Evolutionary conservation across 2,329 filamentous ascomycete genomes (phyloP), one percentile per base, ranked within the genome.

Genomic region (Epichloe sp.): DNA sequence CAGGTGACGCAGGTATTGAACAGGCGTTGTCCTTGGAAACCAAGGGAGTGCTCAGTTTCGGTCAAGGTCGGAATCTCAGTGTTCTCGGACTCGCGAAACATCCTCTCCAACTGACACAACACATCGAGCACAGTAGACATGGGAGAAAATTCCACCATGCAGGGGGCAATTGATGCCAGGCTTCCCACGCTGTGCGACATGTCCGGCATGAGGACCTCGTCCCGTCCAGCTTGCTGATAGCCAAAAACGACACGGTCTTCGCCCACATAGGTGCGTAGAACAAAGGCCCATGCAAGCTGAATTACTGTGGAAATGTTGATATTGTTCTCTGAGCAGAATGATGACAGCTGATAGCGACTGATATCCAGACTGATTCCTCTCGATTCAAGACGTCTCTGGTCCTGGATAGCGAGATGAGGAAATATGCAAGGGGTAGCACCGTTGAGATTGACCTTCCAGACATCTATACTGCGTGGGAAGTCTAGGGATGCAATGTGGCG

Each of bases 281-380:
- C 68, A 19, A 83, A 65, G 0, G 71, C 76, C 79, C 79, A 83
- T 0, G 79, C 78, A n/a, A 79, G 70, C 23, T 76, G 73, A 4
- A 83, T 66, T 3, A 81, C 65, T 0, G 75, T 71, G 0, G 75
- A 70, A 0, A 74, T 62, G 0, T 71, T 71, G 3, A 78, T 65
- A 8, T 65, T 7, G 54, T 66, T 44, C 67, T 66, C 47, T 0
- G 57, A 50, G 49, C 64, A 66, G 44, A 79, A 79, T 8, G 70
- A 65, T 10, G 72, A 67, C 2, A 78, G 57, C 3, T 68, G 63
- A 31, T 67, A 59, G 4, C 60, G 64, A 0, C 66, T 62, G 14
- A 76, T 64, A 8, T 71, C 67, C 4, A 75, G 57, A 7, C 71
- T 64, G 15, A 72, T 64, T 5, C 67, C 64, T 1, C 61, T 63